Evolutionary conservation across 83 land plant species (phyloP).

Genomic region (Picea engelmannii): DNA sequence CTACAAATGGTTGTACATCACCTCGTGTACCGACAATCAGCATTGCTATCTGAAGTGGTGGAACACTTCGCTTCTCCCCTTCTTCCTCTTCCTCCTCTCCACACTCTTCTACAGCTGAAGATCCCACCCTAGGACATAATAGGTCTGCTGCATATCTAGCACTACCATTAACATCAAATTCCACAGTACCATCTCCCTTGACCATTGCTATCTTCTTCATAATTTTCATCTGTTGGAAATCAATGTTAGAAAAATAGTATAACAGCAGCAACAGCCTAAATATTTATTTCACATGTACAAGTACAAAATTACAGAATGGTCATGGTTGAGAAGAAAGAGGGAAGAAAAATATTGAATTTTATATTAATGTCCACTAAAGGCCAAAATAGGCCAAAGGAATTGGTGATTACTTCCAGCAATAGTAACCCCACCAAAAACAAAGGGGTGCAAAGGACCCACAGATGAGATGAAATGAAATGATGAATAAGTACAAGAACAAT

Average conservation of each 20-base stretch:
- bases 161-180: slow-evolving; percentile 73
- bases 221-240: slow-evolving; percentile 54
- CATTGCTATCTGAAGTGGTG: slow-evolving; percentile 90
- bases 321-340: not conserved
- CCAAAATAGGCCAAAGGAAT: not conserved
- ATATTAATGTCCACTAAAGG: not conserved
- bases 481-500: too few species aligned
- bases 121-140: slow-evolving; percentile 20
- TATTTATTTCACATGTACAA: not conserved
- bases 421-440: too few species aligned
- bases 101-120: slow-evolving; percentile 29
- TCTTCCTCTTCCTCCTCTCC: slow-evolving; percentile 46
- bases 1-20: slow-evolving; percentile 98
- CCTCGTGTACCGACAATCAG: slow-evolving; percentile 98
- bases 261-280: not conserved
- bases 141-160: slow-evolving; percentile 42
- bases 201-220: slow-evolving; percentile 82
- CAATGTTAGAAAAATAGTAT: not conserved
- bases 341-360: too few species aligned
- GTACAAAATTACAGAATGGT: not conserved
- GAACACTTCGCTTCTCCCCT: slow-evolving; percentile 50
- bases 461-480: too few species aligned
- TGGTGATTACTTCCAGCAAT: not conserved
- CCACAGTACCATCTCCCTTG: slow-evolving; percentile 92
- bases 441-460: too few species aligned